phyloP scores from a whole-genome alignment of 345 rosid species.

The Eucalyptus brandiana region DNA sequence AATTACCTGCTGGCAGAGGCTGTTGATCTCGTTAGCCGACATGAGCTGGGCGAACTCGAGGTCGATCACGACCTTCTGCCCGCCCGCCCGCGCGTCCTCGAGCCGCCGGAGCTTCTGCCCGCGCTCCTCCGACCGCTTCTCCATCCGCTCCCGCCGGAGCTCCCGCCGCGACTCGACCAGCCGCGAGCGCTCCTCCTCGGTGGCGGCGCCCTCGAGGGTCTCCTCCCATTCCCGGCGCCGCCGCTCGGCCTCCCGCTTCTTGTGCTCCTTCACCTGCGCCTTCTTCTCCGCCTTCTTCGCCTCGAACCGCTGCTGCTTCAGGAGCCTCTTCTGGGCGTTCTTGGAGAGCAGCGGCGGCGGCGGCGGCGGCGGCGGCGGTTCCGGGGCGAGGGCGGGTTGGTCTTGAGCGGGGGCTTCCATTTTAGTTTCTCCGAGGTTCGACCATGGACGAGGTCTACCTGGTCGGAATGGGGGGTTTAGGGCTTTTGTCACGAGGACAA shows the following conservation, averaged over 20 bases:
- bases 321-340: constrained; percentile 69
- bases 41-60: constrained; percentile 76
- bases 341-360: constrained; percentile 36
- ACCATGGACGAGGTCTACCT: neutral
- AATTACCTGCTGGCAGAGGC: constrained; percentile 82
- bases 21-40: constrained; percentile 63
- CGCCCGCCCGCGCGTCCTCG: constrained; percentile 40
- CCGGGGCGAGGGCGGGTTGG: neutral
- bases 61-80: constrained; percentile 73
- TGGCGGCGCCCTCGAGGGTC: constrained; percentile 18
- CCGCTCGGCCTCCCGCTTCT: constrained; percentile 52
- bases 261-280: constrained; percentile 59
- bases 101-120: constrained; percentile 48
- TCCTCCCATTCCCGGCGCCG: constrained; percentile 55
- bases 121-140: constrained; percentile 58
- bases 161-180: constrained; percentile 57
- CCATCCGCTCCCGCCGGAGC: constrained; percentile 66
- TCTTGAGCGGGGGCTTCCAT: neutral
- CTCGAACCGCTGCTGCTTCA: constrained; percentile 68
- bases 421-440: neutral
- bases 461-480: neutral
- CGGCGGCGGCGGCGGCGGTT: neutral
- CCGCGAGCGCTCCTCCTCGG: constrained; percentile 61
- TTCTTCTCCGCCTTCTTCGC: constrained; percentile 89
- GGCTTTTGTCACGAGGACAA: neutral